Evolutionary conservation across 169 alveolate genomes (phyloP), one percentile per base, ranked within the genome.

Genomic region (Amoebophrya sp.): DNA sequence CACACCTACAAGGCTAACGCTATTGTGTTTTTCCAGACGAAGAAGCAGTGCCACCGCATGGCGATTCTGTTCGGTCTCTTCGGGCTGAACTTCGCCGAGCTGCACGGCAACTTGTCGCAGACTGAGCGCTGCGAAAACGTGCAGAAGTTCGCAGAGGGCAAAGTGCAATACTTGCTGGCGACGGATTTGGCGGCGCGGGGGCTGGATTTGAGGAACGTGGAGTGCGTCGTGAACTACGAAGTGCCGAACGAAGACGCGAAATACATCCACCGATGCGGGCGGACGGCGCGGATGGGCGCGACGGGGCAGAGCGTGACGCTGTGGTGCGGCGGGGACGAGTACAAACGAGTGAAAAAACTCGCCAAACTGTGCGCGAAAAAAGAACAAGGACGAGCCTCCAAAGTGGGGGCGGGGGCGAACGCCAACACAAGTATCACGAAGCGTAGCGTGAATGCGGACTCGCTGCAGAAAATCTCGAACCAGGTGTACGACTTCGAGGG

Each of bases 151-250:
- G 69, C 70, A 15, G 41, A 89, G 40, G 92, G 92, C n/a, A 48
- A 88, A 42, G 69, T 43, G 29, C 41, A 26, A 5, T 42, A 88
- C 38, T 93, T 98, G 40, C 92, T 98, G 41, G 95, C 98, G 7
- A 97, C 98, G 29, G 99, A 97, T 89, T 95, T 97, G 38, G 99
- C 99, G 26, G 95, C 98, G n/a, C 91, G 99, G 92, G 99, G 99
- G 23, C 91, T 97, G 48, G 99, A 97, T 92, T 93, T 97, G 45
- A 97, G 97, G 5, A 95, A 94, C 39, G 98, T 97, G 26, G 96
- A 95, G 89, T 93, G 93, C 87, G 98, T 97, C 29, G 94, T 97
- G 41, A 97, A 97, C 93, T 97, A 94, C 93, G 97, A 96, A 90
- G 93, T 96, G 87, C 99, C 99, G 2, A 92, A 93, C 42, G 94